A percentile compares a stretch with the other conserved stretches of the same genome.
These are phyloP conservation scores for Malassezia furfur DNA, from an alignment of 1,284 basidiomycete species.

Conservation along the genomic window DNA sequence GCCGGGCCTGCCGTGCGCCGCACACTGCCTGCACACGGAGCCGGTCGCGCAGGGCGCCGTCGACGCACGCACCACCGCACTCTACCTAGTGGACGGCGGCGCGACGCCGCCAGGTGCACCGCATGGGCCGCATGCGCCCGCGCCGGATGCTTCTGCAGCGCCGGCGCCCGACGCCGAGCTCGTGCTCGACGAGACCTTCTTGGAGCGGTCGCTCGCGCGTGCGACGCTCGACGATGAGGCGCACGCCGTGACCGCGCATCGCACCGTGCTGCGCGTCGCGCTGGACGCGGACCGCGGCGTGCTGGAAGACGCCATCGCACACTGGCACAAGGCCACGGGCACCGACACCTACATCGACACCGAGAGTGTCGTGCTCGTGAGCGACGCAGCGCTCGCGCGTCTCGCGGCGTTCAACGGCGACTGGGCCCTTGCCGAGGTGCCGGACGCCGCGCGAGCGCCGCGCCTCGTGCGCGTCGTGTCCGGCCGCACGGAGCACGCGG, in stretches of 20 bases:
- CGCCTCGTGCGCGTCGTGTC: conserved; percentile 30
- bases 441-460: background rate
- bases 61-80: conserved; percentile 15
- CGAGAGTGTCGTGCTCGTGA: conserved; percentile 30
- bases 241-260: conserved; percentile 1
- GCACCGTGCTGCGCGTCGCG: conserved; percentile 5
- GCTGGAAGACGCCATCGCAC: conserved; percentile 19
- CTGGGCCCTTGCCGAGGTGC: conserved; percentile 59
- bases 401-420: conserved; percentile 73
- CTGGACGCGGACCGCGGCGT: background rate
- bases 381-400: conserved; percentile 56
- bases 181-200: conserved; percentile 34
- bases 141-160: background rate
- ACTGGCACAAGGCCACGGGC: conserved; percentile 13
- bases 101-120: background rate
- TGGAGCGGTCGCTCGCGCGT: conserved; percentile 29
- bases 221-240: conserved; percentile 13
- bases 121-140: background rate
- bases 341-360: conserved; percentile 33
- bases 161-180: conserved; percentile 4
- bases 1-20: conserved; percentile 5
- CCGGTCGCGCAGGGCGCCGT: conserved; percentile 37
- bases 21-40: conserved; percentile 33
- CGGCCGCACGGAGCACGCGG: background rate
- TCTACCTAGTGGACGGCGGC: conserved; percentile 22